phyloP scores from a whole-genome alignment of 257 asterid species.

The Lycium ferocissimum region DNA sequence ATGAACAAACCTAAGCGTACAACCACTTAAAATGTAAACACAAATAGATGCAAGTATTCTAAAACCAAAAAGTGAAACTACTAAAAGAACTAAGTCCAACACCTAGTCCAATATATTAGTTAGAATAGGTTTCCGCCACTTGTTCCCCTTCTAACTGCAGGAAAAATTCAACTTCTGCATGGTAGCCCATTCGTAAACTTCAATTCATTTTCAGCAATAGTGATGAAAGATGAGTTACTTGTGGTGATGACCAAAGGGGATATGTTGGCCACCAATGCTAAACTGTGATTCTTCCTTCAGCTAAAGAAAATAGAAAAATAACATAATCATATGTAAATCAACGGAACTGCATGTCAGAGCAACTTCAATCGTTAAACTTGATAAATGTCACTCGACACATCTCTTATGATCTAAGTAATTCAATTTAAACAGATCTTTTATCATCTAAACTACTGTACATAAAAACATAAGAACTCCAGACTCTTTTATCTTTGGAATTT shows the following conservation, averaged over 20 bases:
- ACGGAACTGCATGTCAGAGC: background rate
- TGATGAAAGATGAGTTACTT: constrained; percentile 45
- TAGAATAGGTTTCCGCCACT: background rate
- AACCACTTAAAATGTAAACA: background rate
- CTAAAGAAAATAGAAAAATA: constrained; percentile 43
- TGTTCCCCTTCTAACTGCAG: background rate
- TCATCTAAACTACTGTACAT: background rate
- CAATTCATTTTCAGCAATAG: background rate
- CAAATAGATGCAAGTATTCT: background rate
- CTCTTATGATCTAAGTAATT: background rate
- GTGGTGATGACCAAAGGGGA: constrained; percentile 80
- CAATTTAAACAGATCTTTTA: background rate
- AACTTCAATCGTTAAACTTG: background rate
- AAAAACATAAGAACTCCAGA: background rate
- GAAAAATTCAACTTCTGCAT: background rate
- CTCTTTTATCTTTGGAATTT: background rate
- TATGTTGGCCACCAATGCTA: constrained; percentile 72
- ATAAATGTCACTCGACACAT: background rate
- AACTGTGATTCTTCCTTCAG: constrained; percentile 72
- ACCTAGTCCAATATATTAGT: background rate
- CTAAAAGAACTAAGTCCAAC: background rate
- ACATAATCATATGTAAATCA: background rate
- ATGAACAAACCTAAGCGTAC: background rate
- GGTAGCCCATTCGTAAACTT: background rate
- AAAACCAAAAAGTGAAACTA: background rate